Conservation (phyloP, 108 stramenopile genomes). For the Cyclostephanos invisitatus region DNA sequence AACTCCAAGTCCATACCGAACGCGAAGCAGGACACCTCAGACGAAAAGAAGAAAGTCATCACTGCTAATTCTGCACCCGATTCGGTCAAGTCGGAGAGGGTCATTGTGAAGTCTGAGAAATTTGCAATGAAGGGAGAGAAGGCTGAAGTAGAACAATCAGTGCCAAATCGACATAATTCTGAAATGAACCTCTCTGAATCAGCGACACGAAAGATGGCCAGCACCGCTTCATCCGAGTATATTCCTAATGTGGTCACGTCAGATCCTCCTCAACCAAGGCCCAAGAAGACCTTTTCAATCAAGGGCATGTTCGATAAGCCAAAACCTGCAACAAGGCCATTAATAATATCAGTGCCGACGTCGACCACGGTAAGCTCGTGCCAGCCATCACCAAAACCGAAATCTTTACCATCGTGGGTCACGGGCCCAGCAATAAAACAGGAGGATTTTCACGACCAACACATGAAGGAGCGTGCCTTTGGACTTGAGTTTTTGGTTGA, state of each 20-base stretch:
- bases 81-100: neutral
- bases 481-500: conserved; percentile 46
- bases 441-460: conserved; percentile 46
- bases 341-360: conserved; percentile 6
- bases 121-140: neutral
- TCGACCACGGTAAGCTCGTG: conserved; percentile 15
- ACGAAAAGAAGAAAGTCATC: neutral
- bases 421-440: conserved; percentile 41
- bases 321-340: conserved; percentile 34
- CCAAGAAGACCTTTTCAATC: conserved; percentile 44
- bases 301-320: conserved; percentile 57
- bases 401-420: conserved; percentile 45
- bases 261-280: conserved; percentile 27
- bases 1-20: conserved; percentile 13
- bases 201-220: conserved; percentile 2
- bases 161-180: neutral
- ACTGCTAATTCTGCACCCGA: neutral
- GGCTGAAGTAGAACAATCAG: conserved; percentile 5
- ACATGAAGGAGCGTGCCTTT: conserved; percentile 38
- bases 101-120: conserved; percentile 5
- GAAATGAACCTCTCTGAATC: conserved; percentile 16
- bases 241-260: conserved; percentile 30
- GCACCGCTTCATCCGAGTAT: conserved; percentile 13
- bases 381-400: conserved; percentile 37
- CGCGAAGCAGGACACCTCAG: conserved; percentile 1